phyloP scores from a whole-genome alignment of 2,329 filamentous ascomycete species.

The Aspergillus nomiae region DNA sequence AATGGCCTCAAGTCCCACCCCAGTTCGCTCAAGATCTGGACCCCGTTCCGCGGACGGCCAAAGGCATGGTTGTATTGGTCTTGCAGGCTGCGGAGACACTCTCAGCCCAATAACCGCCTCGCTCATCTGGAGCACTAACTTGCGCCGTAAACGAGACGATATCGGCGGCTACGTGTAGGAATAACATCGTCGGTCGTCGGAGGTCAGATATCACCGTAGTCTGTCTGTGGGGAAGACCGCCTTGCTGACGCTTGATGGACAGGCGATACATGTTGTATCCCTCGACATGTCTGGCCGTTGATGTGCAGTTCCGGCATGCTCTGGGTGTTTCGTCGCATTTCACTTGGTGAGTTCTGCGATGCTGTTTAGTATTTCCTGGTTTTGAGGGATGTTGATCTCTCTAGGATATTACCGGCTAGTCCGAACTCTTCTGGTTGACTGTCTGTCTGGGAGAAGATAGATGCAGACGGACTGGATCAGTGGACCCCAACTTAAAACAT shows the following conservation, averaged over 20 bases:
- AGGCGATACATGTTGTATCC: slow-evolving; percentile 3
- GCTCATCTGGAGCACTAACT: too few species aligned
- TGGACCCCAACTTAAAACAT: too few species aligned
- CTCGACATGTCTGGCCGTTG: slow-evolving; percentile 9
- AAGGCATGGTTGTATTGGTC: slow-evolving; percentile 7
- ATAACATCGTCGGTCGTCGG: slow-evolving; percentile 1
- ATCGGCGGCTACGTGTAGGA: too few species aligned
- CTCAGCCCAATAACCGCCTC: slow-evolving; percentile 3
- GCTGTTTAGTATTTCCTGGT: too few species aligned
- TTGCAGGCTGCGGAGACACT: neutral
- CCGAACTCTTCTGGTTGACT: too few species aligned
- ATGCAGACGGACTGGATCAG: too few species aligned
- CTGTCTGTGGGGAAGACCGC: neutral
- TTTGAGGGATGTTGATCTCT: too few species aligned
- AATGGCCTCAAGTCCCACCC: too few species aligned
- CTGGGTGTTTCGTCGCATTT: slow-evolving; percentile 13
- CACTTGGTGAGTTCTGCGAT: slow-evolving; percentile 3
- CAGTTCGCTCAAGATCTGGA: slow-evolving; percentile 7
- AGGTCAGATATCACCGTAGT: neutral
- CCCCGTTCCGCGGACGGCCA: slow-evolving; percentile 7
- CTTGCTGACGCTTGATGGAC: neutral
- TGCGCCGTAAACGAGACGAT: too few species aligned
- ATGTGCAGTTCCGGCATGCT: slow-evolving; percentile 4
- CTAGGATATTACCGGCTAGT: neutral
- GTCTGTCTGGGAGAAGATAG: too few species aligned